Evolutionary conservation across 495 filamentous ascomycete species (phyloP).

Genomic region (Penicillium samsonianum): DNA sequence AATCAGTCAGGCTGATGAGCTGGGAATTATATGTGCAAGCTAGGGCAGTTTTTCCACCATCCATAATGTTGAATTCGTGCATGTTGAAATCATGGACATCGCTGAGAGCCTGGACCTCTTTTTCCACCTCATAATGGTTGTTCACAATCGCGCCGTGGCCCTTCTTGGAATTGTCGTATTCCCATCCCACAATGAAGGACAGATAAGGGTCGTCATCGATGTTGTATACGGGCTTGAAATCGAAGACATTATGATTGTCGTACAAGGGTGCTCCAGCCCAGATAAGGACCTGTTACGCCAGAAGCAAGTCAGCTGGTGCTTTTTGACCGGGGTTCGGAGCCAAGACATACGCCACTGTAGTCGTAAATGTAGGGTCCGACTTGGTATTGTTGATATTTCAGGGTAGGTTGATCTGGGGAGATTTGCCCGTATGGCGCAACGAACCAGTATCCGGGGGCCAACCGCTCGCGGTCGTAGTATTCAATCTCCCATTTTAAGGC

Average conservation of each 20-base stretch:
- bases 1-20: conserved; percentile 41
- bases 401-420: conserved; percentile 22
- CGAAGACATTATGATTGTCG: conserved; percentile 41
- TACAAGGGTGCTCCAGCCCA: conserved; percentile 43
- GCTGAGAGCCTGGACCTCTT: conserved; percentile 40
- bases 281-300: conserved; percentile 32
- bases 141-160: conserved; percentile 39
- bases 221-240: conserved; percentile 43
- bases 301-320: conserved; percentile 9
- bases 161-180: conserved; percentile 35
- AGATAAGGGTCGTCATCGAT: conserved; percentile 42
- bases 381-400: conserved; percentile 43
- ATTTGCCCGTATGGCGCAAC: conserved; percentile 44
- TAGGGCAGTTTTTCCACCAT: conserved; percentile 43
- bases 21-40: conserved; percentile 52
- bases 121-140: conserved; percentile 37
- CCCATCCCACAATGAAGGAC: conserved; percentile 49
- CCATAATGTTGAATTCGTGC: conserved; percentile 52
- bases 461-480: conserved; percentile 26
- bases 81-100: conserved; percentile 47
- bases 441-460: conserved; percentile 45
- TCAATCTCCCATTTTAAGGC: conserved; percentile 35
- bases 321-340: not conserved
- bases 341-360: conserved; percentile 35
- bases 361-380: conserved; percentile 50